A percentile compares a stretch with the other conserved stretches of the same genome.
These are phyloP conservation scores for Capniomyces stellatus DNA, from an alignment of 371 early-diverging fungal species.

Conservation along the genomic window DNA sequence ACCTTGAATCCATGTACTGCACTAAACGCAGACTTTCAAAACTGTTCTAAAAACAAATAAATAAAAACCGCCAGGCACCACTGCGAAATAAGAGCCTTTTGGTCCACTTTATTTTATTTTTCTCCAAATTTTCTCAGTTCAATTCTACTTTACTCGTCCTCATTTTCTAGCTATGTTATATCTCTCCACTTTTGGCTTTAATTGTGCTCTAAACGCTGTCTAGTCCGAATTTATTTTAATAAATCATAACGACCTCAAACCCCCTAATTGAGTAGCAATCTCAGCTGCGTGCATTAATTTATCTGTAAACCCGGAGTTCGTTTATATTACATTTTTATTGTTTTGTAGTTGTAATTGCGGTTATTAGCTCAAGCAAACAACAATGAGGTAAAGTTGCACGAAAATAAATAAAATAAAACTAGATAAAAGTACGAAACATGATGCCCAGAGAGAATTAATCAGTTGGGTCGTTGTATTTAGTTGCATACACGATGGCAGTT, in stretches of 20 bases:
- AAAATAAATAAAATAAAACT: not conserved
- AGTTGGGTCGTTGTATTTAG: not conserved
- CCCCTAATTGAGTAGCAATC: no score
- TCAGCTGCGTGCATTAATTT: no score
- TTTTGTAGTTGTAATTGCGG: no score
- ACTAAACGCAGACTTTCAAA: slow-evolving; percentile 15
- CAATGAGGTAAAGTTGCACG: not conserved
- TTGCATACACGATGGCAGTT: not conserved
- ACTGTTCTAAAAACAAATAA: slow-evolving; percentile 6
- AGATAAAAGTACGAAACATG: no score
- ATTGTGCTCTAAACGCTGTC: no score
- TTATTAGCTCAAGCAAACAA: not conserved
- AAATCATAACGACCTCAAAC: no score
- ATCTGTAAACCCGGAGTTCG: no score
- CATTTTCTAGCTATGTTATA: not conserved
- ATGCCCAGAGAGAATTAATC: not conserved
- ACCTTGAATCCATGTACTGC: slow-evolving; percentile 17
- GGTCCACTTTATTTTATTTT: not conserved
- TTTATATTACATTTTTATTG: no score
- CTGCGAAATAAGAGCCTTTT: no score
- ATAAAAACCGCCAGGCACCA: no score
- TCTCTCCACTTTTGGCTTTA: not conserved
- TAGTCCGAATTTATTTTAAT: no score
- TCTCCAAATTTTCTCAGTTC: not conserved
- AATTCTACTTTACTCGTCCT: not conserved